Percentiles rank a stretch among this genome's conserved stretches.
Evolutionary conservation across 2,329 filamentous ascomycete genomes (phyloP).

Genomic region (Verticillium zaregamsianum): DNA sequence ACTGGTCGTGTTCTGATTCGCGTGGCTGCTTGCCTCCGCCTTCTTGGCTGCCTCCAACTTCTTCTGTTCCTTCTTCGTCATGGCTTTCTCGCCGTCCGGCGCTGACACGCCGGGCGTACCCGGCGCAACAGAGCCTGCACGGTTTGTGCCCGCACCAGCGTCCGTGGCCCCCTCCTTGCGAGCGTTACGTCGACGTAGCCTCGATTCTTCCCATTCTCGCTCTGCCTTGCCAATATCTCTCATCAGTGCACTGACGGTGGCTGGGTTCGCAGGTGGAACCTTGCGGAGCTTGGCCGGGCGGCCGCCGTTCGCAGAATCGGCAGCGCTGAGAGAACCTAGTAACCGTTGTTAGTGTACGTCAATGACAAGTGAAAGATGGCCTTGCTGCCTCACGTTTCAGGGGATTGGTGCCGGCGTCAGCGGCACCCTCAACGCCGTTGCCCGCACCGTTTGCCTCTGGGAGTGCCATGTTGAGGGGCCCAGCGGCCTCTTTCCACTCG

Average conservation of each 20-base stretch:
- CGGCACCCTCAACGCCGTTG: constrained; percentile 37
- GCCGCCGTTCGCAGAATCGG: constrained; percentile 29
- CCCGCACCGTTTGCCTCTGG: constrained; percentile 14
- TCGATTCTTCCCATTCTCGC: constrained; percentile 67
- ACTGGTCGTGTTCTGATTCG: constrained; percentile 79
- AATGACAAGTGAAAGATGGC: neutral
- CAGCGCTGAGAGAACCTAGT: constrained; percentile 27
- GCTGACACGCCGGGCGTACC: constrained; percentile 60
- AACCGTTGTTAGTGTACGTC: constrained; percentile 4
- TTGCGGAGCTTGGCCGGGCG: constrained; percentile 42
- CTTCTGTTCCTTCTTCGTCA: constrained; percentile 82
- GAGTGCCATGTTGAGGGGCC: constrained; percentile 34
- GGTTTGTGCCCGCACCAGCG: constrained; percentile 40
- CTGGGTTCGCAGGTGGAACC: constrained; percentile 38
- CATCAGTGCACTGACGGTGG: constrained; percentile 46
- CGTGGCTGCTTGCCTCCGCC: constrained; percentile 73
- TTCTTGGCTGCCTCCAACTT: constrained; percentile 73
- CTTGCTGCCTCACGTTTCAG: constrained; percentile 53
- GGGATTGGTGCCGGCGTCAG: constrained; percentile 49
- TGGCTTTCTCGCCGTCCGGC: constrained; percentile 61
- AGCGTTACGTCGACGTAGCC: constrained; percentile 62
- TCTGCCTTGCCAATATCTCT: constrained; percentile 63
- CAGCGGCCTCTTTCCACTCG: constrained; percentile 71
- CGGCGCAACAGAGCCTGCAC: constrained; percentile 53
- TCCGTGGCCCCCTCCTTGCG: constrained; percentile 55